Percentiles rank a stretch among this genome's conserved stretches.
Evolutionary conservation across 1,284 basidiomycete species (phyloP).

Genomic region (Apiotrichum gracile): DNA sequence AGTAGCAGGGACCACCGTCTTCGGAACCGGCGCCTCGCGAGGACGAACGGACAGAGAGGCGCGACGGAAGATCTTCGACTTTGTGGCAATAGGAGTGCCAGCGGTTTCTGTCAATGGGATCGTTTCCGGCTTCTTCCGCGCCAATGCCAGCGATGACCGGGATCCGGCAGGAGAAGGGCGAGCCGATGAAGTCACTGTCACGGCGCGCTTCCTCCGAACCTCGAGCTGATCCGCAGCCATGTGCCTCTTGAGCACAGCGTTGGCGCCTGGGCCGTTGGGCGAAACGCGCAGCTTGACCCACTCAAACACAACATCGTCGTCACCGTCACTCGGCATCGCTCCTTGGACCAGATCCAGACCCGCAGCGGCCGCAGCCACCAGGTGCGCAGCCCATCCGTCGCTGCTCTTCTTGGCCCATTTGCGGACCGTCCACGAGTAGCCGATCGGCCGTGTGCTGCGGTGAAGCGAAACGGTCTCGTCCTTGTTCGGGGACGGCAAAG

Average conservation of each 20-base stretch:
- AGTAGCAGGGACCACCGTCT: neutral
- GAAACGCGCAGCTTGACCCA: conserved; percentile 39
- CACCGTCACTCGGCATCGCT: conserved; percentile 17
- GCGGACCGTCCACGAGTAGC: conserved; percentile 74
- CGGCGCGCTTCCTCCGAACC: neutral
- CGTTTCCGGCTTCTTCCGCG: neutral
- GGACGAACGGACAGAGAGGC: neutral
- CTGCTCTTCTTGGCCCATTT: conserved; percentile 64
- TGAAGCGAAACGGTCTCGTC: conserved; percentile 1
- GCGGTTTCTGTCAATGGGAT: neutral
- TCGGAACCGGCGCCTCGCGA: neutral
- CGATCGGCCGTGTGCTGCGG: conserved; percentile 36
- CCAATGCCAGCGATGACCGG: neutral
- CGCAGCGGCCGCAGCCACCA: conserved; percentile 37
- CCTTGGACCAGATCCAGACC: conserved; percentile 35
- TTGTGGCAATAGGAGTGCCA: neutral
- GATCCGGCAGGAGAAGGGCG: neutral
- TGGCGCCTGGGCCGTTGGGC: conserved; percentile 6
- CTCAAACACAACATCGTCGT: conserved; percentile 45
- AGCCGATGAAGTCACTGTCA: neutral
- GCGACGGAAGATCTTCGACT: neutral
- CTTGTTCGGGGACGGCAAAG: neutral
- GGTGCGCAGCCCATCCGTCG: conserved; percentile 38
- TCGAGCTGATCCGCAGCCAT: conserved; percentile 6
- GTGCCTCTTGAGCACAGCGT: conserved; percentile 9